These are phyloP conservation scores for Xerocomus brunneocitrinus DNA, from an alignment of 768 basidiomycete species.

Conservation along the genomic window DNA sequence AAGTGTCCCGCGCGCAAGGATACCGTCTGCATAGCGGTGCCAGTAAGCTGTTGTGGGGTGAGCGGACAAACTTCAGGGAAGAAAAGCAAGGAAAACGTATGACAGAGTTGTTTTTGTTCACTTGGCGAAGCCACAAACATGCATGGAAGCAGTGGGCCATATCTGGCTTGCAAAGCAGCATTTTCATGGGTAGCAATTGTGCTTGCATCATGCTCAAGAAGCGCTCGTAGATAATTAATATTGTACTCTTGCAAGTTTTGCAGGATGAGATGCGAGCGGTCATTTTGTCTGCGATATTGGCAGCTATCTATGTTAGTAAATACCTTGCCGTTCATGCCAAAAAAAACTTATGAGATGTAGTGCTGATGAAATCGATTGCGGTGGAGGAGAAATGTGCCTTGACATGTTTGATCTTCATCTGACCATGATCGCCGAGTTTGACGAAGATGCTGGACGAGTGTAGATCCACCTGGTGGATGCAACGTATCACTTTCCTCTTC, in stretches of 20 bases:
- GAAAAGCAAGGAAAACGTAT: too few relatives aligned
- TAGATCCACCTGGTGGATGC: too few relatives aligned
- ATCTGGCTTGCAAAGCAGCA: background rate
- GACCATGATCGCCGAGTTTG: too few relatives aligned
- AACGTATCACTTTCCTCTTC: too few relatives aligned
- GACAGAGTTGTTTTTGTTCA: background rate
- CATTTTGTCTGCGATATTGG: background rate
- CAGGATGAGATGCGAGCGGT: background rate
- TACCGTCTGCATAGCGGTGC: background rate
- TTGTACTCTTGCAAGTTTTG: slow-evolving; percentile 5
- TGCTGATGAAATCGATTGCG: too few relatives aligned
- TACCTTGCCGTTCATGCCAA: too few relatives aligned
- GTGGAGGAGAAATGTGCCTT: too few relatives aligned
- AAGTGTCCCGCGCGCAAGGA: background rate
- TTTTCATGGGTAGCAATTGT: background rate
- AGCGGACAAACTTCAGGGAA: too few relatives aligned
- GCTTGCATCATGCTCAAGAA: background rate
- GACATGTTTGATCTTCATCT: too few relatives aligned
- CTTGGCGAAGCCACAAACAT: background rate
- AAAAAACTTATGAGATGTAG: too few relatives aligned
- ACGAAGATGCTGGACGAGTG: too few relatives aligned
- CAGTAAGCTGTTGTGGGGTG: background rate
- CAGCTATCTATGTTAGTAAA: background rate
- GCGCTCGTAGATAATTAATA: background rate
- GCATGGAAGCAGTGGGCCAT: background rate